These are phyloP conservation scores for Colletotrichum sp. DNA, from an alignment of 2,329 filamentous ascomycete species.

Conservation along the genomic window DNA sequence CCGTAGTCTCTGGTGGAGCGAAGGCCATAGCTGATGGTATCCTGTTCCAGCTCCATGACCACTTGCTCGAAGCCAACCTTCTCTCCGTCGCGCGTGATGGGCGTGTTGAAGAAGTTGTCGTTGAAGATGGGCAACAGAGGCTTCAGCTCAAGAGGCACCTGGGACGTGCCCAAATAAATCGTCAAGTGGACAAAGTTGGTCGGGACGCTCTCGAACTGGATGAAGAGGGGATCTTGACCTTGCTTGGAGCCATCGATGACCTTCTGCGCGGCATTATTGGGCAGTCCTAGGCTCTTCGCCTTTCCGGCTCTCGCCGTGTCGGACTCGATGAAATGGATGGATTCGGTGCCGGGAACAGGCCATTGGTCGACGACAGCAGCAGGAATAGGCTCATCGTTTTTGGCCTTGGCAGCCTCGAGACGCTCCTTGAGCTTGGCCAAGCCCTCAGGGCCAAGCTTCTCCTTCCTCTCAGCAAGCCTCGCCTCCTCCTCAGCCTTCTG, in stretches of 20 bases:
- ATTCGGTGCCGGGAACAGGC: conserved; percentile 82
- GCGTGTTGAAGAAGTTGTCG: conserved; percentile 94
- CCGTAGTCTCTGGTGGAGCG: conserved; percentile 71
- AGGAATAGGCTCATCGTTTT: conserved; percentile 89
- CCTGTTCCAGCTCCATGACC: conserved; percentile 87
- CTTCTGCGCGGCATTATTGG: conserved; percentile 74
- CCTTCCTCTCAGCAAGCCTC: conserved; percentile 78
- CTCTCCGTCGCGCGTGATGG: conserved; percentile 77
- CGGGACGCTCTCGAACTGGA: conserved; percentile 96
- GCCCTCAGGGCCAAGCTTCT: conserved; percentile 81
- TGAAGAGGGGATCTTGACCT: conserved; percentile 75
- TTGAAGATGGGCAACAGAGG: conserved; percentile 85
- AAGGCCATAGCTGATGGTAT: conserved; percentile 85
- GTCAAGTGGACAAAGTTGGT: conserved; percentile 91
- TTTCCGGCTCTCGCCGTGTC: conserved; percentile 82
- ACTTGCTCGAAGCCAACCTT: conserved; percentile 89
- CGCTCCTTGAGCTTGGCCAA: conserved; percentile 75
- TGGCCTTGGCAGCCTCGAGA: conserved; percentile 82
- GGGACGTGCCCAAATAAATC: conserved; percentile 78
- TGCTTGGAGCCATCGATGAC: conserved; percentile 72
- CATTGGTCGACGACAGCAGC: conserved; percentile 81
- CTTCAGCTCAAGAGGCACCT: conserved; percentile 80
- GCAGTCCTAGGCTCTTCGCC: conserved; percentile 72
- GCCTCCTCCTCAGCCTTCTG: conserved; percentile 82
- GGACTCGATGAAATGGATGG: conserved; percentile 93